Base-by-base conservation (phyloP, 495 filamentous ascomycete species). In the Xylaria venustula region DNA sequence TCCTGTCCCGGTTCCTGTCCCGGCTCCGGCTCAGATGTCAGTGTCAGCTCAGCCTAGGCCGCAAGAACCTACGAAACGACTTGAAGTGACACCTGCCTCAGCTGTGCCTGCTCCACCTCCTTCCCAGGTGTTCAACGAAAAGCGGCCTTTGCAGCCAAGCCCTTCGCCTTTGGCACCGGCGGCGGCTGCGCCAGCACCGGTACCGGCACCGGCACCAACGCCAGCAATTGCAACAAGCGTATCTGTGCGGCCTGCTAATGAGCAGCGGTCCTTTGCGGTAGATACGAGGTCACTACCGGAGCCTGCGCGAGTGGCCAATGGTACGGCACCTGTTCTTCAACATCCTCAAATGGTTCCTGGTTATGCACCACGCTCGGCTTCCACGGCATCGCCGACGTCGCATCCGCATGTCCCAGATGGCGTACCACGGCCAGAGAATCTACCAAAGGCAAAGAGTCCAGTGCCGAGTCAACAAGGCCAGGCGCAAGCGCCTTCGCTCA, bases 271-370 rank as follows among this genome's bases (percentile, higher is more conserved):
- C 20, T 64, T 36, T 37, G 42, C 54, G 2, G 62, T 67, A 34
- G 64, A 63, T 51, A 64, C 58, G 25, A 57, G 63, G 42, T 67
- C 73, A 46, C 69, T 71, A 17, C 64, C 65, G 23, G 71, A 75
- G 44, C 57, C 62, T 19, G 22, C 63, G 34, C 71, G 68, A 7
- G 65, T 71, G 15, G 44, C 66, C 23, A 66, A 59, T 47, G 59
- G 54, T 34, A 46, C 67, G 15, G 48, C 74, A 11, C 71, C 66
- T 12, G 76, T 78, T 40, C 68, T 79, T 54, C 77, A 79, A 51
- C 74, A 73, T 45, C 76, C 77, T 7, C 77, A 77, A 53, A 67
- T 70, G 9, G 61, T 63, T 54, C 64, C 71, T 54, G 58, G 66
- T 14, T 70, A 73, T 52, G 60, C 64, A 9, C 54, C 66, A 22